Conservation (phyloP, 305 asterid genomes). For the Plantago coronopus region DNA sequence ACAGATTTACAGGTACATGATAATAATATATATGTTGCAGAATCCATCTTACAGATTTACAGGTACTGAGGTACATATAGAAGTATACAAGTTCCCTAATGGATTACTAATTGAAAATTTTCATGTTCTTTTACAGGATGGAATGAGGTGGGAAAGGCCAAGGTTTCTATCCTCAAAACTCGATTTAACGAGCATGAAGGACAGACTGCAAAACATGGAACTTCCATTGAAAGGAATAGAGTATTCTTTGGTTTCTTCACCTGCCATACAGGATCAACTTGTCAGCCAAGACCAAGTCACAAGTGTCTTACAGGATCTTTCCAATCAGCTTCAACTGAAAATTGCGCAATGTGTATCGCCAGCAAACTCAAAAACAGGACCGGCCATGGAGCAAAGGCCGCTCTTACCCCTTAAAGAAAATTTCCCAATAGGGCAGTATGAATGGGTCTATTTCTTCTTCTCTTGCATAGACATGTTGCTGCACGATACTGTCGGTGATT, state of each 20-base stretch:
- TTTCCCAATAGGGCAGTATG: constrained; percentile 24
- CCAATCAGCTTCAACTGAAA: constrained; percentile 31
- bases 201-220: constrained; percentile 44
- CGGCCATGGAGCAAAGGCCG: constrained; percentile 20
- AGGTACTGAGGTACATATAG: too few relatives aligned
- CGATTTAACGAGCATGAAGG: constrained; percentile 22
- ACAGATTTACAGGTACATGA: constrained; percentile 48
- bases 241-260: constrained; percentile 38
- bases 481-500: constrained; percentile 15
- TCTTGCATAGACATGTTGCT: constrained; percentile 47
- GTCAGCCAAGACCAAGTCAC: constrained; percentile 37
- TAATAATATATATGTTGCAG: background rate
- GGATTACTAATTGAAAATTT: background rate
- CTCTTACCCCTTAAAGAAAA: constrained; percentile 22
- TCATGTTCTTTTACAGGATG: constrained; percentile 41
- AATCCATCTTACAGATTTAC: background rate
- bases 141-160: constrained; percentile 63
- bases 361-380: constrained; percentile 26
- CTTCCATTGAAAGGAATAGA: constrained; percentile 61
- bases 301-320: constrained; percentile 21
- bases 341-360: constrained; percentile 39
- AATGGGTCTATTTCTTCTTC: constrained; percentile 45
- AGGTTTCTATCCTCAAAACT: constrained; percentile 32
- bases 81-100: too few relatives aligned
- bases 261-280: constrained; percentile 26